Base-by-base conservation (phyloP, 2,329 filamentous ascomycete species). In the Microsporum canis region DNA sequence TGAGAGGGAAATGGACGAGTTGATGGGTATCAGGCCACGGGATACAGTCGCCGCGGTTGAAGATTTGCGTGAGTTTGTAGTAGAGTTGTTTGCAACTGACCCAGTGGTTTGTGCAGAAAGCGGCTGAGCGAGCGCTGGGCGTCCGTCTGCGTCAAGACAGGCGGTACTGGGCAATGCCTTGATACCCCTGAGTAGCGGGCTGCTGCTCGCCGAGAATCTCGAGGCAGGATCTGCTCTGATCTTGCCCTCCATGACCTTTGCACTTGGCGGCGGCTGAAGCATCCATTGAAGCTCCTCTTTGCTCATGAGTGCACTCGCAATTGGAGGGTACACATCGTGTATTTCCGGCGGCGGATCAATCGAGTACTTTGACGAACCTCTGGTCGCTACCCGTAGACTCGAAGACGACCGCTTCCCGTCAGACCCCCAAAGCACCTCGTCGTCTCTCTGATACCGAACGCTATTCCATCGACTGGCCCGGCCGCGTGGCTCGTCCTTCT, bases 181-280 rank as follows among this genome's bases (percentile, higher is more conserved):
- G 33, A 55, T n/a, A 23, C 49, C 31, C 5, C 49, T 55, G 31
- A 55, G 49, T 8, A 55, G 36, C 36, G 55, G 55, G n/a, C 55
- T 57, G 23, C 55, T 23, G 17, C 34, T 41, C 10, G 33, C 17
- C 17, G 55, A 57, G 10, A 56, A 36, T 8, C 36, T 56, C 5
- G 53, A 56, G 7, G 69, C 67, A 7, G 64, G 58, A 57, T 63
- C 65, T 36, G 68, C 68, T 3, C 66, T 68, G 58, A 88, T 83
- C 71, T 91, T 94, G 66, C 91, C 91, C 65, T 88, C 88, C 91
- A 96, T 96, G 63, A 96, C 80, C 71, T 87, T 91, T 61, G 91
- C 90, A 38, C 87, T 84, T n/a, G 91, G 91, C 0, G 91, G 90
- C 1, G 91, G 91, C 70, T 95, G 89, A 58, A 95, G 78, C 91